Conservation (phyloP, 768 basidiomycete genomes). For the Kwoniella mangroviensis region DNA sequence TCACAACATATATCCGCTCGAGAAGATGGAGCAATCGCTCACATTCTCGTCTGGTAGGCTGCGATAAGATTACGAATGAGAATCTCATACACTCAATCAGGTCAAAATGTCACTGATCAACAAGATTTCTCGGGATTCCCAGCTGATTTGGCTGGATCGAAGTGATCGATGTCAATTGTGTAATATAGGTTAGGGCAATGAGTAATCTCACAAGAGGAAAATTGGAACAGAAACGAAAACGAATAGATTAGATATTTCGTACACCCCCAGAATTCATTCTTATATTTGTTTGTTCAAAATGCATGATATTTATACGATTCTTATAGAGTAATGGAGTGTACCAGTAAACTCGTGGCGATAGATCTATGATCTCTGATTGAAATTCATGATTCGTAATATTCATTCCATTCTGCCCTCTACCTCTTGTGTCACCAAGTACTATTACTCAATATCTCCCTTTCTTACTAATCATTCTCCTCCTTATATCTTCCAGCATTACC, state of each 20-base stretch:
- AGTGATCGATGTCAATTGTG: constrained; percentile 12
- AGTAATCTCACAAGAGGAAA: background rate
- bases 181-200: background rate
- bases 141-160: constrained; percentile 56
- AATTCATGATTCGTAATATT: background rate
- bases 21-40: too few relatives aligned
- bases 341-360: too few relatives aligned
- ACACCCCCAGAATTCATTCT: too few relatives aligned
- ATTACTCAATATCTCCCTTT: background rate
- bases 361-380: too few relatives aligned
- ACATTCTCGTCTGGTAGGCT: constrained; percentile 62
- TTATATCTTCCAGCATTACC: background rate
- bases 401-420: background rate
- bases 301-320: background rate
- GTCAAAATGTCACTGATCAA: constrained; percentile 81
- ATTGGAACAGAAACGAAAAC: too few relatives aligned
- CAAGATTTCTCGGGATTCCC: constrained; percentile 93
- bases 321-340: too few relatives aligned
- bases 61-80: constrained; percentile 82
- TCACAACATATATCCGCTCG: background rate
- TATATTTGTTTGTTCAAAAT: background rate
- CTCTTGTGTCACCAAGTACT: background rate
- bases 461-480: background rate
- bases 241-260: too few relatives aligned
- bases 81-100: constrained; percentile 72